A percentile compares a stretch with the other conserved stretches of the same genome.
phyloP scores from a whole-genome alignment of 768 basidiomycete species.

The Tricholoma terreum region DNA sequence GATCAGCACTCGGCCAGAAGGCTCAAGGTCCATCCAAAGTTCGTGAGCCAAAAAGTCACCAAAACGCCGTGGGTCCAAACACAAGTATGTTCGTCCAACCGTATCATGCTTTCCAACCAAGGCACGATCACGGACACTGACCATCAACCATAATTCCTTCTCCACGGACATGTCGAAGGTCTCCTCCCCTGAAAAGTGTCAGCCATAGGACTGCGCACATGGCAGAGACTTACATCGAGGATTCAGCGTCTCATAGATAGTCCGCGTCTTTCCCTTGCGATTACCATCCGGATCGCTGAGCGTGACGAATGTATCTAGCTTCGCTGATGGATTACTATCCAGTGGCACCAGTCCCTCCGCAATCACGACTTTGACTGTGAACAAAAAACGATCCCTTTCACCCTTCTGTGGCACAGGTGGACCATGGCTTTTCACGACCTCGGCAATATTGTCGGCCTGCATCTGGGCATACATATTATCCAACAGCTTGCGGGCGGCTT shows the following conservation, averaged over 20 bases:
- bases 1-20: constrained; percentile 77
- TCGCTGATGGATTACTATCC: constrained; percentile 75
- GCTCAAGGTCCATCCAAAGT: constrained; percentile 87
- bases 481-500: constrained; percentile 83
- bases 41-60: constrained; percentile 90
- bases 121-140: constrained; percentile 88
- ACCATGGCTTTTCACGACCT: constrained; percentile 49
- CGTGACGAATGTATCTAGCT: constrained; percentile 89
- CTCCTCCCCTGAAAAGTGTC: constrained; percentile 78
- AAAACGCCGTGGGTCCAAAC: constrained; percentile 85
- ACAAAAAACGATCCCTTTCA: constrained; percentile 71
- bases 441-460: constrained; percentile 82
- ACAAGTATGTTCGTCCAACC: constrained; percentile 87
- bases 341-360: constrained; percentile 84
- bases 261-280: constrained; percentile 90
- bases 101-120: constrained; percentile 91
- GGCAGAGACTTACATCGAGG: constrained; percentile 73
- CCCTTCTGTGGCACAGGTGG: constrained; percentile 75
- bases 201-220: constrained; percentile 8
- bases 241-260: constrained; percentile 85
- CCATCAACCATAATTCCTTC: constrained; percentile 95
- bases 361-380: constrained; percentile 90
- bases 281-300: constrained; percentile 90
- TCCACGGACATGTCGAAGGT: constrained; percentile 94
- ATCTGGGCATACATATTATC: constrained; percentile 94